Conservation (phyloP, 192 early-diverging fungal genomes). For the Pilobolus umbonatus region DNA sequence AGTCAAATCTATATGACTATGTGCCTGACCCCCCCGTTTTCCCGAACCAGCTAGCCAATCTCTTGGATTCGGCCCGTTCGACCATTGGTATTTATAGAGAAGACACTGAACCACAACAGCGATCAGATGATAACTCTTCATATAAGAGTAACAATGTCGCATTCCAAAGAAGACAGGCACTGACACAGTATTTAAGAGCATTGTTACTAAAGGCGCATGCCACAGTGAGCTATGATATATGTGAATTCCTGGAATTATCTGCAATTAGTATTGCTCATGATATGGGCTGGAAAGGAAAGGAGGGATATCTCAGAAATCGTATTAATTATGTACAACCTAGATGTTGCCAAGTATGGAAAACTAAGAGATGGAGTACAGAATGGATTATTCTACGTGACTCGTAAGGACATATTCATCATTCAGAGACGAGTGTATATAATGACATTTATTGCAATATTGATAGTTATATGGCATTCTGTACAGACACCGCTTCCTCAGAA, state of each 20-base stretch:
- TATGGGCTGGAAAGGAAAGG: slow-evolving; percentile 80
- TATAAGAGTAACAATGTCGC: slow-evolving; percentile 10
- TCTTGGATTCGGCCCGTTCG: slow-evolving; percentile 22
- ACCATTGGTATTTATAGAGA: slow-evolving; percentile 17
- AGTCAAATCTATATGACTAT: slow-evolving; percentile 33
- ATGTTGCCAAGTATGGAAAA: slow-evolving; percentile 30
- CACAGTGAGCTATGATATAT: slow-evolving; percentile 57
- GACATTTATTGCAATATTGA: not conserved
- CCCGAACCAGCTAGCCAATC: slow-evolving; percentile 23
- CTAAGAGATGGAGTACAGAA: slow-evolving; percentile 47
- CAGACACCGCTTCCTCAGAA: slow-evolving; percentile 27
- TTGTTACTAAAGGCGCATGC: slow-evolving; percentile 56
- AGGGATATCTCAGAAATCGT: slow-evolving; percentile 60
- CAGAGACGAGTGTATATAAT: not conserved
- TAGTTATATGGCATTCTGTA: slow-evolving; percentile 43
- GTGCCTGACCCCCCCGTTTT: slow-evolving; percentile 21
- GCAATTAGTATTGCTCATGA: slow-evolving; percentile 67
- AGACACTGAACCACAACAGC: not conserved
- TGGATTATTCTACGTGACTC: slow-evolving; percentile 73
- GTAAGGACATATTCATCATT: slow-evolving; percentile 6
- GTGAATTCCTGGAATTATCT: slow-evolving; percentile 69
- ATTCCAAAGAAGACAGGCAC: slow-evolving; percentile 41
- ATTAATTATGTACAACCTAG: slow-evolving; percentile 46
- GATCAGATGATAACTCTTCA: slow-evolving; percentile 1
- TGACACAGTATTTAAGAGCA: slow-evolving; percentile 55